Base-by-base conservation (phyloP, 768 basidiomycete species). In the Hydnum rufescens region DNA sequence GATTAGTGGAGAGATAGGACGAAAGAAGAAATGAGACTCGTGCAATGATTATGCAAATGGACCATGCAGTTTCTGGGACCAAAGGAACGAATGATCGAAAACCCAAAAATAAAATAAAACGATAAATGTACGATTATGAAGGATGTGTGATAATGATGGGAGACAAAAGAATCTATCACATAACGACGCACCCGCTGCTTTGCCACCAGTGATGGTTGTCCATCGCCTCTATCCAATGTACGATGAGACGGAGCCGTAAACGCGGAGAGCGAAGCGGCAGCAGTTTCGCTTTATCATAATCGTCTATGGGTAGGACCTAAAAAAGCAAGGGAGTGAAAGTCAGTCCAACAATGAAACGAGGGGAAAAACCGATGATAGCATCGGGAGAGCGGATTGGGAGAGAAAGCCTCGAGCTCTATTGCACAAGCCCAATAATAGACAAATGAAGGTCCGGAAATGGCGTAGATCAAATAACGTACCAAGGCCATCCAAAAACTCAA, bases 401-500 rank as follows among this genome's bases (percentile, higher is more conserved):
- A n/a, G n/a, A n/a, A n/a, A n/a, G 44, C 44, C 13, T 13, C 13
- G 16, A 16, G 13, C 26, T 28, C 19, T 25, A 34, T 5, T 23
- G 31, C 16, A 23, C 16, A 25, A 5, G 28, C n/a, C n/a, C 29
- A 42, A 55, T 23, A 18, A 22, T 13, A 55, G 36, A 5, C 18
- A 5, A 28, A 46, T 34, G n/a, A 6, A 26, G 23, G 30, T 6
- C 26, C 4, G 23, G 18, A 2, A 28, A 42, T n/a, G n/a, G n/a
- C n/a, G n/a, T n/a, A n/a, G n/a, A n/a, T n/a, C n/a, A 26, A 25
- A 51, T 29, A n/a, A 66, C 71, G 57, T 56, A 74, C 77, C 63
- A 77, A 71, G 0, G 84, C 87, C 68, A 93, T 87, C 84, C 86
- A 93, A 64, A 83, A 95, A 31, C 77, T 76, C 64, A 93, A 89